Evolutionary conservation across 2,329 filamentous ascomycete species (phyloP).

Genomic region (Diaporthe citri): DNA sequence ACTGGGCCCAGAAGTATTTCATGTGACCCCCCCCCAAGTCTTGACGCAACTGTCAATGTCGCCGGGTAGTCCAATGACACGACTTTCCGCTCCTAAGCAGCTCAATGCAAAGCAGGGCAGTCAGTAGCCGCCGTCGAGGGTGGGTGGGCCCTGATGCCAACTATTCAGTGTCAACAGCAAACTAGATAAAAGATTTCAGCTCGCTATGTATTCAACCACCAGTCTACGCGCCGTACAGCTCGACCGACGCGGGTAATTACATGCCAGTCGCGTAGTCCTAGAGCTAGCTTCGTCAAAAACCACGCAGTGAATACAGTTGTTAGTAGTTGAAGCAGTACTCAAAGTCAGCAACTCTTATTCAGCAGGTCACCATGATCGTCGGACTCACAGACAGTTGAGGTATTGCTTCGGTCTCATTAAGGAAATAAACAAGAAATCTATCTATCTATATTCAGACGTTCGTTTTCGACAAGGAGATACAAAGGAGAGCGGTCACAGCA

Average conservation of each 20-base stretch:
- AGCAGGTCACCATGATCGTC: not conserved
- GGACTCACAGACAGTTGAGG: not conserved
- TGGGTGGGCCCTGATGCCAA: not conserved
- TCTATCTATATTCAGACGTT: not conserved
- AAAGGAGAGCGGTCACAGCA: not conserved
- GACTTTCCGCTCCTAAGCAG: too few species aligned
- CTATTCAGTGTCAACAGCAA: not conserved
- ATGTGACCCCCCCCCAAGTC: not conserved
- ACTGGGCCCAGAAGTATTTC: not conserved
- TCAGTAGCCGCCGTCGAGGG: not conserved
- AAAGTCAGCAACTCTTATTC: not conserved
- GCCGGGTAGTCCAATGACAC: not conserved
- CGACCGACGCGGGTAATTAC: not conserved
- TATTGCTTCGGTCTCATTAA: slow-evolving; percentile 24
- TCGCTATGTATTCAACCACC: not conserved
- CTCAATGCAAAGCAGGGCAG: not conserved
- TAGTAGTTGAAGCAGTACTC: not conserved
- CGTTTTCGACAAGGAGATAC: not conserved
- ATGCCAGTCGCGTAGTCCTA: not conserved
- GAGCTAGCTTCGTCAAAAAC: not conserved
- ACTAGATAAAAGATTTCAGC: not conserved
- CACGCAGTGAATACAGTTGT: not conserved
- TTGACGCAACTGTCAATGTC: not conserved
- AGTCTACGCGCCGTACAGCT: not conserved
- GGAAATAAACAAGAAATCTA: not conserved